A percentile compares a stretch with the other conserved stretches of the same genome.
Evolutionary conservation across 208 protist species (phyloP).

Genomic region (Acanthamoeba culbertsoni): DNA sequence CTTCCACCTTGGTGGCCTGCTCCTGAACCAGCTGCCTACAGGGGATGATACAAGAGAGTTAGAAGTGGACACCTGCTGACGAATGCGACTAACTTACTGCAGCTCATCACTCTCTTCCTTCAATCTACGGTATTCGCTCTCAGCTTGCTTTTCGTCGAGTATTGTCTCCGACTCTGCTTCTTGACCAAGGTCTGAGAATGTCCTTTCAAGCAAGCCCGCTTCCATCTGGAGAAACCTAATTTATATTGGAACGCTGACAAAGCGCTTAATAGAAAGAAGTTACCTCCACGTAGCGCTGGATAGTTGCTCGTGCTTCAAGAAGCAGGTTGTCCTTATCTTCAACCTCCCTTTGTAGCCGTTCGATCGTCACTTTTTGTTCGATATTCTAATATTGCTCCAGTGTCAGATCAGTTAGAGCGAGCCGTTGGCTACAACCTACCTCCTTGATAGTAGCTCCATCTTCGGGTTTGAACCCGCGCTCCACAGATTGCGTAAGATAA

Average conservation of each 20-base stretch:
- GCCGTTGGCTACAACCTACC: too few species aligned
- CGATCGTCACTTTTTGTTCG: not conserved
- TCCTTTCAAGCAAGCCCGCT: not conserved
- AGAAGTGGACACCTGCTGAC: not conserved
- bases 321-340: not conserved
- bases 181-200: not conserved
- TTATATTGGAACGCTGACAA: not conserved
- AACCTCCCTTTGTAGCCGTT: not conserved
- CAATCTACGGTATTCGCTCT: not conserved
- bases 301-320: not conserved
- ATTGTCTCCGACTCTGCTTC: not conserved
- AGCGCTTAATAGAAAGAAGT: not conserved
- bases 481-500: conserved; percentile 23
- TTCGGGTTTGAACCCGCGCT: conserved; percentile 35
- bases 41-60: too few species aligned
- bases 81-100: not conserved
- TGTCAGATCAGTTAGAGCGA: too few species aligned
- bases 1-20: not conserved
- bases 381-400: too few species aligned
- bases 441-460: conserved; percentile 1
- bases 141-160: not conserved
- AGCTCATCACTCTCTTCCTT: not conserved
- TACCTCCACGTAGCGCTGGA: not conserved
- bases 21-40: not conserved
- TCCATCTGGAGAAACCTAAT: not conserved